Conservation (phyloP, 257 asterid genomes). For the Nicotiana undulata region DNA sequence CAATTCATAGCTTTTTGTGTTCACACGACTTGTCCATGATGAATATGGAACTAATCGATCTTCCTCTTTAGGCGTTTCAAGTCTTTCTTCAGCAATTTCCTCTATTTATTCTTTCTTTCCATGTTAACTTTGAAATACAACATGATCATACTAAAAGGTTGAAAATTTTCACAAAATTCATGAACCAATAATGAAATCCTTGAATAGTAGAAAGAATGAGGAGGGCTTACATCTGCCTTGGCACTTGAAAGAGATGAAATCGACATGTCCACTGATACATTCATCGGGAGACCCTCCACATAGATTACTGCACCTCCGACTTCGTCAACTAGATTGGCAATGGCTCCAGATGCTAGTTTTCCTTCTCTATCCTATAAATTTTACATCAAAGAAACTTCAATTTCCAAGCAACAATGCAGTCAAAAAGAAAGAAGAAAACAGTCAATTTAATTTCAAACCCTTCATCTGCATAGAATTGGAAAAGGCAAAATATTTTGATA, state of each 20-base stretch:
- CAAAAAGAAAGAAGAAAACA: background rate
- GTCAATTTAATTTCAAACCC: background rate
- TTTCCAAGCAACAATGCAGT: background rate
- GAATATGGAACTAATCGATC: background rate
- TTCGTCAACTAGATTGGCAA: conserved; percentile 55
- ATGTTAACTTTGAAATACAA: background rate
- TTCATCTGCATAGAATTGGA: background rate
- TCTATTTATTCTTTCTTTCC: background rate
- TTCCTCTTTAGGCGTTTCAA: background rate
- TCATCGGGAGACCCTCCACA: conserved; percentile 42
- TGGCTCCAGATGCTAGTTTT: conserved; percentile 54
- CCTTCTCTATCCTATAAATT: conserved; percentile 47
- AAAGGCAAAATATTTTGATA: too few species aligned
- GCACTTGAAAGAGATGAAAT: conserved; percentile 57
- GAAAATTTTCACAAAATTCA: background rate
- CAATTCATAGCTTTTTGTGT: background rate
- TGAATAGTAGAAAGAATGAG: background rate
- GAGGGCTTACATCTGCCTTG: conserved; percentile 43
- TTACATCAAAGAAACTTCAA: background rate
- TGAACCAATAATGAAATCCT: background rate
- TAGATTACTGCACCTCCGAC: conserved; percentile 62
- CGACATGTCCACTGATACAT: conserved; percentile 72
- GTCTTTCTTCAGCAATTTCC: background rate
- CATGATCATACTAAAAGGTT: background rate
- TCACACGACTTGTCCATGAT: background rate